These are phyloP conservation scores for Acacia pycnantha DNA, from an alignment of 331 rosid species.

Conservation along the genomic window DNA sequence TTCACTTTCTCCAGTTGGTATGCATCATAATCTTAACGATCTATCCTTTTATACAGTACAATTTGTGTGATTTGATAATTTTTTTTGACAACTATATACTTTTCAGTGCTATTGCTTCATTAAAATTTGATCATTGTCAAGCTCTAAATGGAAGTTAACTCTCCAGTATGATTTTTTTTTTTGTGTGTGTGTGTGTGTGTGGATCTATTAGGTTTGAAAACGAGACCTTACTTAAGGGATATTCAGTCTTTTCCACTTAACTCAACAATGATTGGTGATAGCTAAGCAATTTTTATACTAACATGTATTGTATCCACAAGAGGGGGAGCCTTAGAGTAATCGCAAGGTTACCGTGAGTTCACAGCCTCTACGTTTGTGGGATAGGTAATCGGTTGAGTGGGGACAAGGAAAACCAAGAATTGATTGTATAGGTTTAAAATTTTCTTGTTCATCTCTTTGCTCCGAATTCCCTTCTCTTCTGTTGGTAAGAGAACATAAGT, in stretches of 20 bases:
- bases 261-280: neutral
- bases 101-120: neutral
- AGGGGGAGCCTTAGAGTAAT: neutral
- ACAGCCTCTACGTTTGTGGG: no score
- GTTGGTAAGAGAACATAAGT: neutral
- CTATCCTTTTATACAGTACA: neutral
- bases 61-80: neutral
- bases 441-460: neutral
- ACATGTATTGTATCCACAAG: neutral
- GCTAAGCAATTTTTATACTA: neutral
- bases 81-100: neutral
- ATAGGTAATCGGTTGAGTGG: neutral
- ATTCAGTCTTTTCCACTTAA: neutral
- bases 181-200: no score
- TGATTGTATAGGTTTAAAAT: neutral
- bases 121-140: neutral
- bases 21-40: neutral
- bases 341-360: no score
- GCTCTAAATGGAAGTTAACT: neutral
- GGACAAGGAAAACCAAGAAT: neutral
- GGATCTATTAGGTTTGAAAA: neutral
- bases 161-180: neutral
- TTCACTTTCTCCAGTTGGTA: slow-evolving; percentile 40
- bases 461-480: neutral
- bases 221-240: neutral